Conservation (phyloP, 2,329 filamentous ascomycete genomes). For the Aspergillus awamori region DNA sequence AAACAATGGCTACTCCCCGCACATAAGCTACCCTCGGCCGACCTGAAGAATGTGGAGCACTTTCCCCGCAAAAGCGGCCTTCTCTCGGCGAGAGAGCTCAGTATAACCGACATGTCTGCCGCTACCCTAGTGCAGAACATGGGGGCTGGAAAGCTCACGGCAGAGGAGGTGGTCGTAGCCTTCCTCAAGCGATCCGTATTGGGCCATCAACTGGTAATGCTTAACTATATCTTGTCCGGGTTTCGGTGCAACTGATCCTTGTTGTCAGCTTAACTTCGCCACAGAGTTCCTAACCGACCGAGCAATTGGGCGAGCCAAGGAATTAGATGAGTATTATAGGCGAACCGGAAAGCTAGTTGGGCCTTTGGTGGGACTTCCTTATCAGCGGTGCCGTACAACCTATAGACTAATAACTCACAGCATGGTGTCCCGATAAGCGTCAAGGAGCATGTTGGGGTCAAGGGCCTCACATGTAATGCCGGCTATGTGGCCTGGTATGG, state of each 20-base stretch:
- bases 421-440: conserved; percentile 61
- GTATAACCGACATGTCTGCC: conserved; percentile 53
- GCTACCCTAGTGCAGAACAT: conserved; percentile 33
- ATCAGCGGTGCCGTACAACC: background rate
- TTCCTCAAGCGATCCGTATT: conserved; percentile 39
- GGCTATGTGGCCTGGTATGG: conserved; percentile 41
- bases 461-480: conserved; percentile 46
- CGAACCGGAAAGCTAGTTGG: conserved; percentile 51
- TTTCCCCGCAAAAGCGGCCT: conserved; percentile 50
- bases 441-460: conserved; percentile 65
- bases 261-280: conserved; percentile 37
- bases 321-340: conserved; percentile 36
- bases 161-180: conserved; percentile 37
- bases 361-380: conserved; percentile 37
- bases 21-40: conserved; percentile 31
- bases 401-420: conserved; percentile 2
- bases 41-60: conserved; percentile 33
- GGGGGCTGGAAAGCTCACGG: conserved; percentile 30
- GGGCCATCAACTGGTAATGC: conserved; percentile 35
- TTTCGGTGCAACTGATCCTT: background rate
- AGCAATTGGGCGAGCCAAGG: conserved; percentile 37
- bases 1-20: conserved; percentile 39
- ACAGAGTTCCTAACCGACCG: conserved; percentile 43
- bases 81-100: conserved; percentile 52
- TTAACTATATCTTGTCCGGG: background rate